Base-by-base conservation (phyloP, 2,329 filamentous ascomycete genomes). In the Penicillium sp. region DNA sequence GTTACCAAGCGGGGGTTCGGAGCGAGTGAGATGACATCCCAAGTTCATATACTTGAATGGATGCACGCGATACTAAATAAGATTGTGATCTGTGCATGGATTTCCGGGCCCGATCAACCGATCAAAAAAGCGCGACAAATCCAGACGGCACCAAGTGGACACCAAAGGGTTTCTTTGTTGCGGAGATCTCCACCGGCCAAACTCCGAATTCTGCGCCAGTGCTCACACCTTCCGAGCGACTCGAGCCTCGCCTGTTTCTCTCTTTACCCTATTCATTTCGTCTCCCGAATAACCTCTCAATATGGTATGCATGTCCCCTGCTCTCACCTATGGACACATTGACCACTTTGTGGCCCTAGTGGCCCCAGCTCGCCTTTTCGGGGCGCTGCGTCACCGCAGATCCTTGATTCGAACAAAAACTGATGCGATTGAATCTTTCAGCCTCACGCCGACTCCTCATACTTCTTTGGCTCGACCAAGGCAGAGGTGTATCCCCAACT, bases 401-500 rank as follows among this genome's bases (percentile, higher is more conserved):
- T 48, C 45, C 42, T n/a, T 28, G 23, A 28, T 45, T 15, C 18
- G 34, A n/a, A 28, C 33, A 42, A 16, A 16, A 33, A 23, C 56
- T 57, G 42, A 55, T 28, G 31, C 10, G 18, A 49, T 53, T 29
- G 34, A 29, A 41, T 21, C 26, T 24, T 7, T 48, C 51, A 78
- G 76, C 74, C 74, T 52, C 76, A 79, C 69, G 76, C 76, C 53
- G 75, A 78, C 60, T 68, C 74, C 21, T 74, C 76, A n/a, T 70
- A 71, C 57, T 79, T 79, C 61, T 55, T 65, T 24, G 66, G 62
- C 6, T 45, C 63, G 42, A 70, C 70, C 49, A 79, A 79, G 63
- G 61, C 63, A 38, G 69, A 76, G 36, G 66, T 76, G 31, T 79
- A 77, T 59, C 58, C 63, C 2, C 73, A 77, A 51, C 60, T 79